Evolutionary conservation across 2,329 filamentous ascomycete species (phyloP), one percentile per base, ranked within the genome.

Genomic region (Chaetomium sp.): DNA sequence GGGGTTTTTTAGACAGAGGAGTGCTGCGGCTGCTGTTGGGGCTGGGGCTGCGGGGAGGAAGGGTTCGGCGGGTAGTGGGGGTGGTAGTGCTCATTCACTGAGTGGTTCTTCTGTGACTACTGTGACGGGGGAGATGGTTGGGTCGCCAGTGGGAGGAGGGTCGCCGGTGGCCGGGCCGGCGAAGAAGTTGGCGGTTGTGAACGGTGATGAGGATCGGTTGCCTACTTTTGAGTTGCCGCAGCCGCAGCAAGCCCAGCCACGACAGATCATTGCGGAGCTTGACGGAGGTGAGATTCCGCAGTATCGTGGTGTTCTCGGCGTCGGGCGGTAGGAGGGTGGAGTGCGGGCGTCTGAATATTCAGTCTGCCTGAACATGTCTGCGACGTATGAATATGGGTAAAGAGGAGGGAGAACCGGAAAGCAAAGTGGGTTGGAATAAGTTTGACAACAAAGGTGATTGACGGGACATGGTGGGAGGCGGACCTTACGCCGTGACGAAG

Each of bases 271-370:
- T 11, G 47, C 43, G 12, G 53, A 52, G 43, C 19, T 55, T 10
- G 53, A 55, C 35, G 53, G 42, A 2, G 53, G 49, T 8, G 43
- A 36, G 12, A 27, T 46, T 35, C 41, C 46, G 11, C 41, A 6
- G 41, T 53, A 57, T 51, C 45, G 54, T 34, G 55, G 50, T 19
- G 40, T 49, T 36, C 32, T 51, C 40, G 54, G 54, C 7, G 41
- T 48, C 36, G 54, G 44, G 19, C 47, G 50, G 35, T 56, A 46
- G 35, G 19, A 11, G 14, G 49, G n/a, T 34, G 10, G 11, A 14
- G 14, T 12, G 45, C 9, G 8, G 42, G 42, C 19, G 14, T 6
- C 1, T 3, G 42, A 48, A 1, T 27, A 27, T 27, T 27, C 3
- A 3, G 19, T 27, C 3, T 3, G 2, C 19, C 19, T 27, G 19